Evolutionary conservation across 2,329 filamentous ascomycete species (phyloP).

Genomic region (Stachybotrys chartarum): DNA sequence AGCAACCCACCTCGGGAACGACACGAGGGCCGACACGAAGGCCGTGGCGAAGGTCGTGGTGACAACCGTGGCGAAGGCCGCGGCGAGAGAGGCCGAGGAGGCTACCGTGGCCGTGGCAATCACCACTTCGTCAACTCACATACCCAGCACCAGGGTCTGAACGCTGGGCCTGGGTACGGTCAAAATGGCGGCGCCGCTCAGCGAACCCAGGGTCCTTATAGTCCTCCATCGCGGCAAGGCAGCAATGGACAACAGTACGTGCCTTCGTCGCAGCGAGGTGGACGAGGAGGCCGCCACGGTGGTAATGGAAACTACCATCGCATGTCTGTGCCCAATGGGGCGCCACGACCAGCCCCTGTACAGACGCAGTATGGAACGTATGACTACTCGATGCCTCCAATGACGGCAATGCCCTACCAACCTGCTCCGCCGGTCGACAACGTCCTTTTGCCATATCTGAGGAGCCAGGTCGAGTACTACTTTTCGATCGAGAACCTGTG

Average conservation of each 20-base stretch:
- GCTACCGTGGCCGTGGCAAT: conserved; percentile 37
- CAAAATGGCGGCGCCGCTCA: conserved; percentile 25
- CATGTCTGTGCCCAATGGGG: conserved; percentile 30
- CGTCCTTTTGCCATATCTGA: conserved; percentile 33
- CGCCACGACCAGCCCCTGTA: conserved; percentile 26
- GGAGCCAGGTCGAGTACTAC: conserved; percentile 73
- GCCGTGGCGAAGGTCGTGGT: conserved; percentile 29
- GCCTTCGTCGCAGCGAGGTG: conserved; percentile 22
- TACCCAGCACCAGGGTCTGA: conserved; percentile 21
- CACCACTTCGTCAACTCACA: conserved; percentile 30
- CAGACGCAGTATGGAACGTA: conserved; percentile 27
- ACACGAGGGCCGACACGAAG: conserved; percentile 30
- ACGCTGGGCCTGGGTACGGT: conserved; percentile 18
- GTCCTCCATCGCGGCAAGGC: conserved; percentile 36
- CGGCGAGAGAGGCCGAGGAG: conserved; percentile 34
- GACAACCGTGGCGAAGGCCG: conserved; percentile 13
- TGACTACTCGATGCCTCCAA: conserved; percentile 33
- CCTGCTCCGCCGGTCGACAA: conserved; percentile 47
- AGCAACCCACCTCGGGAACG: conserved; percentile 20
- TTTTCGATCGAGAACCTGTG: conserved; percentile 93
- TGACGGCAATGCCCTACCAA: conserved; percentile 26
- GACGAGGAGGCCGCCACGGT: conserved; percentile 25
- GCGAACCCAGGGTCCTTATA: conserved; percentile 31
- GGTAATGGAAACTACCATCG: conserved; percentile 26
- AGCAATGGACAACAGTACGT: conserved; percentile 26